Percentiles rank a stretch among this genome's conserved stretches.
These are phyloP conservation scores for Albatrellus ellisii DNA, from an alignment of 768 basidiomycete species.

Conservation along the genomic window DNA sequence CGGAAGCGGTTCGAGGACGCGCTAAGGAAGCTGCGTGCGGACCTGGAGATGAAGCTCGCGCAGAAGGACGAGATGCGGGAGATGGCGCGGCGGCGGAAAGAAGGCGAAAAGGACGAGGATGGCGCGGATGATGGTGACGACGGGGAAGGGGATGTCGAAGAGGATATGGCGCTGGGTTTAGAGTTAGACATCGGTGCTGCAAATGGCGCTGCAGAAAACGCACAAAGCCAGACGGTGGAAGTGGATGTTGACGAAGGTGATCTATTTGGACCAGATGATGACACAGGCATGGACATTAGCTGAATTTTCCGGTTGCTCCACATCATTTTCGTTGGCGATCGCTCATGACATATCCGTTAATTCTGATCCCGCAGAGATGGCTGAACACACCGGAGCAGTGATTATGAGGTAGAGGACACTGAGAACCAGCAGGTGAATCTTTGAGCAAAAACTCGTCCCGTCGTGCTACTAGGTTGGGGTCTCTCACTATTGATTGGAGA, in stretches of 20 bases:
- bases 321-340: too few species aligned
- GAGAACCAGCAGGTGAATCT: too few species aligned
- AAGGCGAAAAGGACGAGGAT: slow-evolving; percentile 39
- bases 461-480: too few species aligned
- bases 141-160: slow-evolving; percentile 20
- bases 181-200: not conserved
- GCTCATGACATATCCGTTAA: too few species aligned
- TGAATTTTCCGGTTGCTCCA: not conserved
- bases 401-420: too few species aligned
- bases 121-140: slow-evolving; percentile 26
- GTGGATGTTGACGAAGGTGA: not conserved
- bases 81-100: slow-evolving; percentile 56
- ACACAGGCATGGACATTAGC: slow-evolving; percentile 4
- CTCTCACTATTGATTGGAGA: too few species aligned
- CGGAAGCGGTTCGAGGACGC: slow-evolving; percentile 93
- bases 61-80: slow-evolving; percentile 76
- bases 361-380: too few species aligned
- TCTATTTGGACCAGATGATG: slow-evolving; percentile 2
- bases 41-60: slow-evolving; percentile 72
- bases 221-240: not conserved
- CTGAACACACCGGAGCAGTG: too few species aligned
- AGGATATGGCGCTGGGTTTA: slow-evolving; percentile 1
- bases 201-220: not conserved
- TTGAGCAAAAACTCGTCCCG: too few species aligned
- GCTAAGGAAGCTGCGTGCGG: slow-evolving; percentile 73